A percentile compares a stretch with the other conserved stretches of the same genome.
Evolutionary conservation across 345 rosid genomes (phyloP).

Genomic region (Linum tenue): DNA sequence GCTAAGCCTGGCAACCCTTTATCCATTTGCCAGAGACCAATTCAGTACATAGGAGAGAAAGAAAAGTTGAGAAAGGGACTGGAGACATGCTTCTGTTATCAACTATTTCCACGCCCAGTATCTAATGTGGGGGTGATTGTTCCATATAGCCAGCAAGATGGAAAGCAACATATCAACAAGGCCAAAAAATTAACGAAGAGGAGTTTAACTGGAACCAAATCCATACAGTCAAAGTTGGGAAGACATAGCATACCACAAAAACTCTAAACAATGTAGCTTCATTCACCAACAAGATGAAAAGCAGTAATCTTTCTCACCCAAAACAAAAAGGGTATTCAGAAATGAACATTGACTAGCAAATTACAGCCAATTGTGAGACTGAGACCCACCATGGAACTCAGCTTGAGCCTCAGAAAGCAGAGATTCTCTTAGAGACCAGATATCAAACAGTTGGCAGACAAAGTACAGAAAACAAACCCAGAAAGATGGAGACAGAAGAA

Average conservation of each 20-base stretch:
- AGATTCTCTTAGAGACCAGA: neutral
- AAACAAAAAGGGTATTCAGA: neutral
- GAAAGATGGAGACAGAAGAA: neutral
- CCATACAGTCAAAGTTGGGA: too few relatives aligned
- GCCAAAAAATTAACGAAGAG: too few relatives aligned
- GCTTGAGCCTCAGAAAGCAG: neutral
- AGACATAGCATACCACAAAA: too few relatives aligned
- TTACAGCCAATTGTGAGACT: neutral
- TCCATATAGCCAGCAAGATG: too few relatives aligned
- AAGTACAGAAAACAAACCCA: neutral
- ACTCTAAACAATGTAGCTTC: neutral
- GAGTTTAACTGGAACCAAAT: too few relatives aligned
- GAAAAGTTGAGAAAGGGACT: slow-evolving; percentile 1
- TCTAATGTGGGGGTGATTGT: neutral
- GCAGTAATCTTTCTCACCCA: neutral
- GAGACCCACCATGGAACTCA: neutral
- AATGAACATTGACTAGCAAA: neutral
- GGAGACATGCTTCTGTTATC: neutral
- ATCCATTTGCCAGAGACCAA: neutral
- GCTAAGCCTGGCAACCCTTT: neutral
- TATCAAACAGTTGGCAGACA: neutral
- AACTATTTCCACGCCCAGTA: neutral
- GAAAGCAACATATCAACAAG: too few relatives aligned
- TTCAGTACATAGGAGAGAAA: neutral
- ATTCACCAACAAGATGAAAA: neutral